phyloP scores from a whole-genome alignment of 352 stramenopile species.

The Albugo laibachii region DNA sequence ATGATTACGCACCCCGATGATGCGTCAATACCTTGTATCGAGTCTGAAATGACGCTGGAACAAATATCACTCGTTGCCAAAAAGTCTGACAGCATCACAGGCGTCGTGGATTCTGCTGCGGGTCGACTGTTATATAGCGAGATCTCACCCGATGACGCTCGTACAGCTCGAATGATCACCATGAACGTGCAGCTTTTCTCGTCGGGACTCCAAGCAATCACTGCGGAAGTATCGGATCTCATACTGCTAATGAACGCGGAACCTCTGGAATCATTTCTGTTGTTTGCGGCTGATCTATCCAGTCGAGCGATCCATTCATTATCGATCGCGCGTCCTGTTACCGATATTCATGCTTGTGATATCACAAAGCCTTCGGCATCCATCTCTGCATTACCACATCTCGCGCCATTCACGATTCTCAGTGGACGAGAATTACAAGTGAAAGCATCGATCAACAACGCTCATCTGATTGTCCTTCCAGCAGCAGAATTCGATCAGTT shows the following conservation, averaged over 20 bases:
- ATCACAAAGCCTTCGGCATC: no score
- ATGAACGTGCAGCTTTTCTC: slow-evolving; percentile 22
- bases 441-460: slow-evolving; percentile 29
- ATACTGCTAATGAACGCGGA: slow-evolving; percentile 19
- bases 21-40: not conserved
- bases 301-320: no score
- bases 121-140: slow-evolving; percentile 21
- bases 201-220: slow-evolving; percentile 21
- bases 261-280: slow-evolving; percentile 36
- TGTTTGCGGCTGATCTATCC: slow-evolving; percentile 9
- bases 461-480: slow-evolving; percentile 25
- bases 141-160: slow-evolving; percentile 18
- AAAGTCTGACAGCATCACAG: slow-evolving; percentile 13
- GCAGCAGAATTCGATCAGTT: slow-evolving; percentile 12
- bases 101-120: slow-evolving; percentile 12
- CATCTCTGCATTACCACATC: not conserved
- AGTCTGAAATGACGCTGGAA: slow-evolving; percentile 24
- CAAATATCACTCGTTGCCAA: slow-evolving; percentile 19
- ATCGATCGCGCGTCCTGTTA: slow-evolving; percentile 12
- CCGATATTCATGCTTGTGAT: no score
- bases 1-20: no score
- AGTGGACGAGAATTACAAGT: slow-evolving; percentile 29
- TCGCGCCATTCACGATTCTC: slow-evolving; percentile 41
- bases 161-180: slow-evolving; percentile 22
- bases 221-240: slow-evolving; percentile 22